phyloP scores from a whole-genome alignment of 139 green algal species.

The Micromonas pusilla region DNA sequence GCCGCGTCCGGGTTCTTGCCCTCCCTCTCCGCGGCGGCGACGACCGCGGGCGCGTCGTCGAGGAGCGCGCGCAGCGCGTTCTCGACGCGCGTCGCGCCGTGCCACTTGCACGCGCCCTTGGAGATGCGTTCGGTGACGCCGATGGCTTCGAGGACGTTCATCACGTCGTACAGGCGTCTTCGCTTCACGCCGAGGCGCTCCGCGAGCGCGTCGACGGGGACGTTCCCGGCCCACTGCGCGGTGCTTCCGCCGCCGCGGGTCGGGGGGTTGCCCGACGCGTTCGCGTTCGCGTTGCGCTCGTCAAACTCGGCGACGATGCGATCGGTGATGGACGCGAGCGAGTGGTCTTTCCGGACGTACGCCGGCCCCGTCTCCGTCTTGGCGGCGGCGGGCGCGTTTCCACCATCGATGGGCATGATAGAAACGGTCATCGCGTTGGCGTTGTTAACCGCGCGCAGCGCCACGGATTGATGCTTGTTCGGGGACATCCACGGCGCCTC shows the following conservation, averaged over 20 bases:
- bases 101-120: not conserved
- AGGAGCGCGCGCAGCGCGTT: not conserved
- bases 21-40: not conserved
- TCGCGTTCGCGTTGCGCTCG: not conserved
- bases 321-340: not conserved
- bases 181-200: not conserved
- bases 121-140: not conserved
- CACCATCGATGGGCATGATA: no score
- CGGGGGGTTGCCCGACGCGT: not conserved
- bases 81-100: not conserved
- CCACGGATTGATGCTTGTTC: not conserved
- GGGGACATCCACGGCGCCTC: not conserved
- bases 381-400: no score
- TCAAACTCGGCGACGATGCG: not conserved
- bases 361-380: no score
- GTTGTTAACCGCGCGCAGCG: not conserved
- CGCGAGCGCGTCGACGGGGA: not conserved
- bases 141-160: not conserved
- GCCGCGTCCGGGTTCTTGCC: not conserved
- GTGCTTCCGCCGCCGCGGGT: not conserved
- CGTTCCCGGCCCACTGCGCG: not conserved
- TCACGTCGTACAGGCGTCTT: not conserved
- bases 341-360: not conserved
- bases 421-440: no score
- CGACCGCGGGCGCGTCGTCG: not conserved